Percentiles rank a stretch among this genome's conserved stretches.
These are phyloP conservation scores for Pyracantha coccinea DNA, from an alignment of 331 rosid species.

Conservation along the genomic window DNA sequence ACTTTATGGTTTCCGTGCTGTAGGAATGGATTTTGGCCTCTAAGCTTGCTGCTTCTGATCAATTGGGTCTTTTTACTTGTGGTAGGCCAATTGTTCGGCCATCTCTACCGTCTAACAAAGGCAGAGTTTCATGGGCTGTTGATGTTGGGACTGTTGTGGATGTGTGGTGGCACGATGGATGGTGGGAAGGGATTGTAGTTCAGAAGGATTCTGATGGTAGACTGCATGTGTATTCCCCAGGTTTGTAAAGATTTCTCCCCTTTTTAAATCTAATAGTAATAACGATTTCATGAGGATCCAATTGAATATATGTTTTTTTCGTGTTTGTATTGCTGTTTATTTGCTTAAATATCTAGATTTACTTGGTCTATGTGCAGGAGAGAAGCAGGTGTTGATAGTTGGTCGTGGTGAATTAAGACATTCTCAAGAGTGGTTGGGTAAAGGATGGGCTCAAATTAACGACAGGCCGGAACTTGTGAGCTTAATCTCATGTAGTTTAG, in stretches of 20 bases:
- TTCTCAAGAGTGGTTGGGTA: slow-evolving; percentile 75
- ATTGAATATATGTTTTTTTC: neutral
- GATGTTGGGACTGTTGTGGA: slow-evolving; percentile 63
- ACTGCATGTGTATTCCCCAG: slow-evolving; percentile 64
- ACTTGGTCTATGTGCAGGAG: slow-evolving; percentile 39
- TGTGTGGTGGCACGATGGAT: slow-evolving; percentile 89
- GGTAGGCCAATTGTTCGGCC: slow-evolving; percentile 65
- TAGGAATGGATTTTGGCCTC: slow-evolving; percentile 83
- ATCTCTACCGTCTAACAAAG: slow-evolving; percentile 12
- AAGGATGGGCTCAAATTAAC: slow-evolving; percentile 41
- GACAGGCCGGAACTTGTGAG: slow-evolving; percentile 58
- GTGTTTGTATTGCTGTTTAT: neutral
- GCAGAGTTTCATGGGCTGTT: slow-evolving; percentile 24
- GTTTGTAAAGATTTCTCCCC: slow-evolving; percentile 13
- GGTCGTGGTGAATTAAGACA: slow-evolving; percentile 37
- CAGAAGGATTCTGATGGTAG: slow-evolving; percentile 38
- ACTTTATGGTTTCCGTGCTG: neutral
- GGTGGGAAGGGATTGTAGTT: slow-evolving; percentile 94
- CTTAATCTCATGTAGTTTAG: slow-evolving; percentile 17
- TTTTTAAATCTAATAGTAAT: neutral
- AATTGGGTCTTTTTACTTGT: slow-evolving; percentile 34
- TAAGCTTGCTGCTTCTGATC: slow-evolving; percentile 46
- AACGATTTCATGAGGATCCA: neutral
- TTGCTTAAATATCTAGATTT: neutral
- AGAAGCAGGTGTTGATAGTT: slow-evolving; percentile 33